Percentiles rank a stretch among this genome's conserved stretches.
Evolutionary conservation across 345 rosid genomes (phyloP).

Genomic region (Citrus mangshanensis): DNA sequence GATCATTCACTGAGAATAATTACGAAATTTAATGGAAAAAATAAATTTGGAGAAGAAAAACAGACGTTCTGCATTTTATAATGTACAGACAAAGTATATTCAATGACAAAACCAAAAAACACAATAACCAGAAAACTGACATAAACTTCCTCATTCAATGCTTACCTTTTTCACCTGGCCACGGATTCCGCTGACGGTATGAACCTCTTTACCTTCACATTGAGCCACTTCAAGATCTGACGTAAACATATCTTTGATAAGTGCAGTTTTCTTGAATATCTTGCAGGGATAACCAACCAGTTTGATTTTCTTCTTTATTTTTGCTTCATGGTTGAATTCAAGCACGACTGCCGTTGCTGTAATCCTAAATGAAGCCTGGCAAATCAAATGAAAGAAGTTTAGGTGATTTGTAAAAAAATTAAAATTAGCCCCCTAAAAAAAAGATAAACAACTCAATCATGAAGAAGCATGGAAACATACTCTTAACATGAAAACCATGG

Average conservation of each 20-base stretch:
- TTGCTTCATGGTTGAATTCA: conserved; percentile 81
- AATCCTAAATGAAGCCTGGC: conserved; percentile 76
- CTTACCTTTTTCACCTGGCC: conserved; percentile 91
- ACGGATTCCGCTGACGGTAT: conserved; percentile 92
- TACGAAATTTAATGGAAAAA: not conserved
- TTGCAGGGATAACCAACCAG: conserved; percentile 87
- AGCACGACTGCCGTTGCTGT: conserved; percentile 75
- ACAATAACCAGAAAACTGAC: not conserved
- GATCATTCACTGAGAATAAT: not conserved
- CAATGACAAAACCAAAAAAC: not conserved
- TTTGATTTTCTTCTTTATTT: conserved; percentile 78
- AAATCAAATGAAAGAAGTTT: conserved; percentile 24
- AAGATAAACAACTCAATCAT: not conserved
- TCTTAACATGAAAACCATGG: not conserved
- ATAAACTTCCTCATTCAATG: not conserved
- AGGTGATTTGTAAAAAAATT: not conserved
- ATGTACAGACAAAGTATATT: not conserved
- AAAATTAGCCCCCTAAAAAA: not conserved
- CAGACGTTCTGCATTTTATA: not conserved
- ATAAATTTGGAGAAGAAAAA: not conserved
- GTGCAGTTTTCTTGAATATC: conserved; percentile 87
- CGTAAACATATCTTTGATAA: conserved; percentile 86
- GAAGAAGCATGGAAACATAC: not conserved
- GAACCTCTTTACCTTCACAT: conserved; percentile 78
- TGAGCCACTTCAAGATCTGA: conserved; percentile 93